Conservation (phyloP, 1,284 basidiomycete species). For the Thelephora terrestris region DNA sequence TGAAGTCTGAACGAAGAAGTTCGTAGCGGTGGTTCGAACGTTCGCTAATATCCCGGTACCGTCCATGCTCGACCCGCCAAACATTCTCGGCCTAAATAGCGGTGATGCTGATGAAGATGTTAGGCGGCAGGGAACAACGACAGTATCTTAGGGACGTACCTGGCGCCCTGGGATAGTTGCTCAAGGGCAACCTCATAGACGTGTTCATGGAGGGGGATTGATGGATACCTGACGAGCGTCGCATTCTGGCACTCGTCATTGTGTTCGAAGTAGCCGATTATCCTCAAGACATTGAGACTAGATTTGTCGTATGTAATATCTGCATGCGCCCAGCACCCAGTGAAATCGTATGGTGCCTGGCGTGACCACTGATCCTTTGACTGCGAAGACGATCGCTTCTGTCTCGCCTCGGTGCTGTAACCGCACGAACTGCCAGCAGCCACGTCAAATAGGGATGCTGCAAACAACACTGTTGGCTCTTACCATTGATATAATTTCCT, state of each 20-base stretch:
- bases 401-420: conserved; percentile 6
- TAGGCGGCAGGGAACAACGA: not conserved
- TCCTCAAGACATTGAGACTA: not conserved
- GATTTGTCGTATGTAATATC: conserved; percentile 4
- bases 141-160: conserved; percentile 1
- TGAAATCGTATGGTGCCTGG: conserved; percentile 4
- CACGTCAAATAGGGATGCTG: not conserved
- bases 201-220: conserved; percentile 5
- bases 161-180: conserved; percentile 1
- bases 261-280: conserved; percentile 8
- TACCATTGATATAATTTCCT: conserved; percentile 8
- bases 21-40: conserved; percentile 6
- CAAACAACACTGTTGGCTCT: not conserved
- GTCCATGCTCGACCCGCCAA: conserved; percentile 1
- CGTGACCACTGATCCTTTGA: conserved; percentile 1
- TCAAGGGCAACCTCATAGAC: conserved; percentile 5
- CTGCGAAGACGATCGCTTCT: not conserved
- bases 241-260: conserved; percentile 5
- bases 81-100: conserved; percentile 9
- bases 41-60: conserved; percentile 5
- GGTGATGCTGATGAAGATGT: conserved; percentile 5
- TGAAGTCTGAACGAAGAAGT: conserved; percentile 13
- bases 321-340: conserved; percentile 8
- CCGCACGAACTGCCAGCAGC: conserved; percentile 3
- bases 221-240: conserved; percentile 1